Evolutionary conservation across 345 rosid species (phyloP), one percentile per base, ranked within the genome.

Genomic region (Linum usitatissimum): DNA sequence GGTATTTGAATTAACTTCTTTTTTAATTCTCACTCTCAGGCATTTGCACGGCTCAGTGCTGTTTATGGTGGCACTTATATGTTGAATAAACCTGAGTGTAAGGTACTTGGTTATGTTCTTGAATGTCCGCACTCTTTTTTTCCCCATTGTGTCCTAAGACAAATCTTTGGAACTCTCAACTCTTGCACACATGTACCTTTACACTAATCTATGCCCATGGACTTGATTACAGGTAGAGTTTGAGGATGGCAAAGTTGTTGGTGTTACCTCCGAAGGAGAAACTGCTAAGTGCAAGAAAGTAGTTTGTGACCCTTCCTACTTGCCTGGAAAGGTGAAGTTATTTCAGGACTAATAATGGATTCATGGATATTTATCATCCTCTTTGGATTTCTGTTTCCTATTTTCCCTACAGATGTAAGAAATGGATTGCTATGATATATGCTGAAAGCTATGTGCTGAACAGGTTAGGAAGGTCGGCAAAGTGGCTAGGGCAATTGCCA

Each of bases 241-340:
- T 3, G 75, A 94, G 38, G 91, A 79, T 55, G 95, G 99, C 30
- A 80, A 84, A 77, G 99, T 80, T 66, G 2, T 14, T 45, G 99
- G 97, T 70, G 99, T 94, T 57, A 87, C 97, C 30, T 93, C 99
- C 10, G 99, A 90, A 76, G 97, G 99, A 59, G 96, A 86, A 84
- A 94, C 99, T 67, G 99, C 97, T n/a, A 85, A 64, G 76, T 86
- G 97, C 83, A 88, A 88, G 74, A 94, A 90, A 78, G 88, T 90
- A 76, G 99, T 94, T 60, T 90, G 99, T 20, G 97, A 94, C 65
- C 99, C 97, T 63, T 94, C 96, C 30, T 94, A 86, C 83, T 79
- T 90, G 34, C 79, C 90, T 7, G 70, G 66, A 80, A 94, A 90
- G 96, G 97, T 94, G 3, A 18, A 78, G 66, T n/a, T 14, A 36